Evolutionary conservation across 805 yeast genomes (phyloP), one percentile per base, ranked within the genome.

Genomic region (Suhomyces sp.): DNA sequence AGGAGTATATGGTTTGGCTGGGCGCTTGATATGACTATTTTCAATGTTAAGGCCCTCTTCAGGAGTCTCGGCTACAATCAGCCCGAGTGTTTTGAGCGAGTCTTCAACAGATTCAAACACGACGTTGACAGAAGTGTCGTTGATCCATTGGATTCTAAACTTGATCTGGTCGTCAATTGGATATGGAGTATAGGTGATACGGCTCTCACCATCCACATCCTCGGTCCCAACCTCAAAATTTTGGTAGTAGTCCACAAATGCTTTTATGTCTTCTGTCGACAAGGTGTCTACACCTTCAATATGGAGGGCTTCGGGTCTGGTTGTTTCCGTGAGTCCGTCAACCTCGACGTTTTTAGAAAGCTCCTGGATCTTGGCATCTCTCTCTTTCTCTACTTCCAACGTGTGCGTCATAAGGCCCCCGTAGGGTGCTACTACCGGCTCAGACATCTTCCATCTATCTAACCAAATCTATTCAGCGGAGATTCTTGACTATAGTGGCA

Each of bases 201-300:
- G 53, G 6, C 41, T 46, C 17, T 47, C 47, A 7, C 55, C 60
- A 15, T 54, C 61, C 4, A 52, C 64, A 6, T 54, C 56, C n/a
- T 58, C 54, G 24, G 59, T 60, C 3, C 44, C 52, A 7, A 50
- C 61, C 27, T 49, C 57, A 49, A 69, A 69, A 55, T 79, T 78
- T 48, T 76, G 56, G 60, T 78, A 76, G 50, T 70, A 67, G 51
- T 80, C 83, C n/a, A 85, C 66, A 60, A 74, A 85, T 12, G 75
- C 64, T 65, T 82, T 82, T 57, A 86, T 79, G 51, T 84, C 86
- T 47, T 78, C 74, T 6, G 88, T 83, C 44, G 85, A 77, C 46
- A 86, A 70, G 51, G 78, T 81, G 55, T 86, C 88, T 3, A 86
- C 90, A 19, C 92, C 92, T 44, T 71, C 64, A 4, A 86, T 56